Percentiles rank a stretch among this genome's conserved stretches.
Conservation (phyloP, 2,329 filamentous ascomycete genomes). For the Sarocladium oryzae region DNA sequence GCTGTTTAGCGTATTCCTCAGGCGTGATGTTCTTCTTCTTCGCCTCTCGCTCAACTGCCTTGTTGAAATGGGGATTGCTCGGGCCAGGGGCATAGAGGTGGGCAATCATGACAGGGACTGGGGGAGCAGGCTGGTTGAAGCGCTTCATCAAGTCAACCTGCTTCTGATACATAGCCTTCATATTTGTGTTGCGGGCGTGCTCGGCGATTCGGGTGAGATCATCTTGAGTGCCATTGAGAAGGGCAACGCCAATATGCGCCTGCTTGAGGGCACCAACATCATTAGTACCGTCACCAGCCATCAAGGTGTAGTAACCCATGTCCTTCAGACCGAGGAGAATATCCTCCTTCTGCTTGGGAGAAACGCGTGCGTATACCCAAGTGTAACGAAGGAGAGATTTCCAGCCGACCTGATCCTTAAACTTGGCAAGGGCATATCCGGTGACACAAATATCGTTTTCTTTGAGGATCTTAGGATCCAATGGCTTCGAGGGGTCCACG, state of each 20-base stretch:
- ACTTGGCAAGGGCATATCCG: slow-evolving; percentile 85
- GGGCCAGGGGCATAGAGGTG: slow-evolving; percentile 91
- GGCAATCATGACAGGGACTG: slow-evolving; percentile 84
- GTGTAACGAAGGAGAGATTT: slow-evolving; percentile 75
- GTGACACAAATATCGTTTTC: slow-evolving; percentile 93
- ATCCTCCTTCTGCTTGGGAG: slow-evolving; percentile 97
- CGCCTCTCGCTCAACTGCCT: slow-evolving; percentile 82
- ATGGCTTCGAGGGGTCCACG: slow-evolving; percentile 73
- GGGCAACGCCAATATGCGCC: slow-evolving; percentile 91
- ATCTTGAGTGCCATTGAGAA: slow-evolving; percentile 89
- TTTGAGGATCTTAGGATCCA: slow-evolving; percentile 74
- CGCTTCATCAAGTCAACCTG: slow-evolving; percentile 85
- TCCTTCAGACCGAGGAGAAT: slow-evolving; percentile 96
- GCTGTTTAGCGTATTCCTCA: slow-evolving; percentile 48
- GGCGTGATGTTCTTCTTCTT: slow-evolving; percentile 66
- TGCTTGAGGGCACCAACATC: slow-evolving; percentile 97
- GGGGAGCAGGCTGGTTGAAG: slow-evolving; percentile 91
- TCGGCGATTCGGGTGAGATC: slow-evolving; percentile 89
- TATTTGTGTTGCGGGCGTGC: slow-evolving; percentile 88
- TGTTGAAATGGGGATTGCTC: slow-evolving; percentile 87
- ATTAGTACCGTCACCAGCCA: slow-evolving; percentile 98
- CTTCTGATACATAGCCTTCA: slow-evolving; percentile 99
- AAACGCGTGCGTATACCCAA: slow-evolving; percentile 98
- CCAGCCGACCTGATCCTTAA: slow-evolving; percentile 73
- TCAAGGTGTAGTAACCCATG: slow-evolving; percentile 94